phyloP scores from a whole-genome alignment of 2,329 filamentous ascomycete species.

The Exophiala sideris region DNA sequence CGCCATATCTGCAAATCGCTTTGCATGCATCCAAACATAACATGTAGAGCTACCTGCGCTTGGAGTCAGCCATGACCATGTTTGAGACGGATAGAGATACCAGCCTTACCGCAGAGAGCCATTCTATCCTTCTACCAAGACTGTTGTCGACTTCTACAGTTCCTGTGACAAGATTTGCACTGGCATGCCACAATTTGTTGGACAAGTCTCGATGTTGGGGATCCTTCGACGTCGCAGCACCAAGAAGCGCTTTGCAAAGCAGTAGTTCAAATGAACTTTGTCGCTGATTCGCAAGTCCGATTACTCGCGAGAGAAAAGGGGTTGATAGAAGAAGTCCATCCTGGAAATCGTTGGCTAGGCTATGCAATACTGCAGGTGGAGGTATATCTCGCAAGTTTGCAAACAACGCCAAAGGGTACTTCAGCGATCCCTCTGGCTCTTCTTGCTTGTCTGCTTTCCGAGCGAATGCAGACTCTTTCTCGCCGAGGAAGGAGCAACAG shows the following conservation, averaged over 20 bases:
- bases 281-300: background rate
- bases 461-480: background rate
- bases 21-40: conserved; percentile 5
- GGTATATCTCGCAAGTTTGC: conserved; percentile 3
- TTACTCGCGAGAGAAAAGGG: conserved; percentile 1
- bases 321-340: background rate
- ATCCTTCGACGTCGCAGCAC: conserved; percentile 1
- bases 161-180: background rate
- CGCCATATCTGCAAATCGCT: background rate
- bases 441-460: background rate
- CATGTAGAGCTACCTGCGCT: conserved; percentile 1
- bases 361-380: background rate
- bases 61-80: background rate
- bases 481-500: conserved; percentile 2
- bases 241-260: conserved; percentile 1
- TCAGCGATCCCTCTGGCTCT: background rate
- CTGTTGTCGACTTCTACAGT: conserved; percentile 7
- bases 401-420: conserved; percentile 5
- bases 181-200: conserved; percentile 3
- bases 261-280: background rate
- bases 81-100: too few relatives aligned
- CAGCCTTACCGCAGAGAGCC: conserved; percentile 4
- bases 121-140: background rate
- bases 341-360: background rate
- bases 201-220: background rate